Base-by-base conservation (phyloP, 176 grass and related monocot species). In the Canna indica region DNA sequence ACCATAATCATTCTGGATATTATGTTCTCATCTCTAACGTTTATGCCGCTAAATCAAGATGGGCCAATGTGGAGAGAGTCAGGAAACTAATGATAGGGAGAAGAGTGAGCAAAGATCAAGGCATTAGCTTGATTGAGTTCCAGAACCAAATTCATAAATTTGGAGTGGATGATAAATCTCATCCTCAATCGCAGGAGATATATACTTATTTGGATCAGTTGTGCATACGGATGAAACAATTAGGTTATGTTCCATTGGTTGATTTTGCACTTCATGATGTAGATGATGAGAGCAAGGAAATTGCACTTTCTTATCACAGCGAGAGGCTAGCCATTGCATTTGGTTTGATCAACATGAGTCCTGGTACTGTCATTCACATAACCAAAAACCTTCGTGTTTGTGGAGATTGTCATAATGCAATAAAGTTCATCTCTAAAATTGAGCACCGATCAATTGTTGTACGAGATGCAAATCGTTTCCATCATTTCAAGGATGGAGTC, bases 1-100 rank as follows among this genome's bases (percentile, higher is more conserved):
- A 53, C 31, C 36, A 57, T 30, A 74, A 67, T 38, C 39, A 68
- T 68, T 70, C 71, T 52, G 54, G 41, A 18, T 70, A 67, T 73
- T 83, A 67, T 64, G 80, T 67, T 71, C 67, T 77, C 54, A 59
- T 82, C 74, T 77, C 74, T n/a, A 77, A 48, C n/a, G 59, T 74
- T 22, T 73, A 83, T 64, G 74, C 59, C 20, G 57, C 46, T 73
- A 77, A 73, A 72, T 77, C 46, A 14, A 66, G 80, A 63, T 83
- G 80, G 74, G 56, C 12, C 25, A 74, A 69, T 64, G 80, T 77
- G 17, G 66, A 71, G n/a, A 82, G 53, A 72, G 70, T 77, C 20
- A 77, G 68, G 61, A 64, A 52, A 50, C 30, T 82, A 48, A 64
- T 67, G 56, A 25, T 52, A 14, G 80, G 67, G 10, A 77, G 80